Evolutionary conservation across 1,284 basidiomycete genomes (phyloP).

Genomic region (Cryptococcus hybrid): DNA sequence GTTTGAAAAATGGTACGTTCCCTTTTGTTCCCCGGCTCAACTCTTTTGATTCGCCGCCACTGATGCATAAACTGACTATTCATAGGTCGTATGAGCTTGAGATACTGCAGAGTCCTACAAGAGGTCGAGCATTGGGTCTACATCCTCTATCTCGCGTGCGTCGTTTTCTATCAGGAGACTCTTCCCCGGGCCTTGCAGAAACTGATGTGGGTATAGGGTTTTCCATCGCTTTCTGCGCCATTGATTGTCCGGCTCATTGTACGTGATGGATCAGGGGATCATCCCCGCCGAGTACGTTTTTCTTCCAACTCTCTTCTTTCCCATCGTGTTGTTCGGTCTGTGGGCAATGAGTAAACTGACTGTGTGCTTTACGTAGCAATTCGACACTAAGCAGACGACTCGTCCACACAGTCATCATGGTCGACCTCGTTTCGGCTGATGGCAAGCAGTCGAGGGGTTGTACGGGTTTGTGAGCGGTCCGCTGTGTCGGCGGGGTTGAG

Average conservation of each 20-base stretch:
- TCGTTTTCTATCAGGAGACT: too few species aligned
- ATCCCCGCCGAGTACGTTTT: slow-evolving; percentile 7
- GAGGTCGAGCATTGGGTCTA: slow-evolving; percentile 12
- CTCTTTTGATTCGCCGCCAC: neutral
- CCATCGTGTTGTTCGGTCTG: neutral
- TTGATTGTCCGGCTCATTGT: slow-evolving; percentile 10
- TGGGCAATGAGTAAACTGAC: neutral
- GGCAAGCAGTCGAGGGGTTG: neutral
- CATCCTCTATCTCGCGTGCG: slow-evolving; percentile 6
- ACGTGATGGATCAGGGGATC: slow-evolving; percentile 1
- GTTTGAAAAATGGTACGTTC: slow-evolving; percentile 4
- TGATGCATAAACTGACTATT: neutral
- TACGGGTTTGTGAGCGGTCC: too few species aligned
- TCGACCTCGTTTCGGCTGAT: slow-evolving; percentile 14
- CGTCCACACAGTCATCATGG: slow-evolving; percentile 11
- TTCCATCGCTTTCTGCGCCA: slow-evolving; percentile 8
- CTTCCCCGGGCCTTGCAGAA: neutral
- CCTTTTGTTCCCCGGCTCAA: neutral
- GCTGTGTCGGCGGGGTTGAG: too few species aligned
- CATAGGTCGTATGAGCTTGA: slow-evolving; percentile 9
- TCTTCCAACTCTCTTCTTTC: neutral
- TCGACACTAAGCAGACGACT: slow-evolving; percentile 5
- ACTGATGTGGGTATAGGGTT: slow-evolving; percentile 5
- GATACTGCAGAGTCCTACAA: slow-evolving; percentile 5
- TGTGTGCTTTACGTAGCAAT: neutral